Evolutionary conservation across 805 yeast species (phyloP), one percentile per base, ranked within the genome.

Genomic region (Ogataea populi-albae): DNA sequence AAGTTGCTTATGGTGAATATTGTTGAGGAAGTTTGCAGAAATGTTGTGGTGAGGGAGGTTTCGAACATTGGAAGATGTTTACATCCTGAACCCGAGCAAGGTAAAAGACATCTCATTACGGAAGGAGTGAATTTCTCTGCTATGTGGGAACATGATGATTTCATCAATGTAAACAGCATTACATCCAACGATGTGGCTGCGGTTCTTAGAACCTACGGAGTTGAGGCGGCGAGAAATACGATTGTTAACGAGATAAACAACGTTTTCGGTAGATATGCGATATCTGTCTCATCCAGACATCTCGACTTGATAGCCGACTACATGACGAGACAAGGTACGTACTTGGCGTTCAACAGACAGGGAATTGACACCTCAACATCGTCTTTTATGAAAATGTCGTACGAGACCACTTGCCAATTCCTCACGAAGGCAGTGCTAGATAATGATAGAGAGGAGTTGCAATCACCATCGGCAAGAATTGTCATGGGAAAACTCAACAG

Each of bases 301-400:
- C 78, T 93, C 66, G 98, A 93, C 59, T 77, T 93, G 61, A 82
- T 93, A 62, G 99, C 95, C 47, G 99, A 93, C 64, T 86, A 86
- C 87, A 93, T 93, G 99, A 93, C 99, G 4, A 80, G 98, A 65
- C 98, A 93, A 65, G 99, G 99, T 56, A 77, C 94, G 2, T 93
- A 89, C 59, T 68, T 91, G 59, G 96, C 99, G 17, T 93, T 93
- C 73, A 89, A 87, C 65, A 86, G 99, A 73, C 96, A 87, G 68
- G 99, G 99, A 64, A 89, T 94, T 60, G 98, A 93, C 62, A 76
- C 95, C 1, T 78, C 93, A 10, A 88, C 97, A 2, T 89, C 98
- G 6, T 85, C 98, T 12, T 86, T 93, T 71, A 83, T 87, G 89
- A 93, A 93, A 71, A 93, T 93, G 99, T 87, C 96, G 38, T 93